Evolutionary conservation across 1,284 basidiomycete genomes (phyloP), one percentile per base, ranked within the genome.

Genomic region (Cryptococcus sp.): DNA sequence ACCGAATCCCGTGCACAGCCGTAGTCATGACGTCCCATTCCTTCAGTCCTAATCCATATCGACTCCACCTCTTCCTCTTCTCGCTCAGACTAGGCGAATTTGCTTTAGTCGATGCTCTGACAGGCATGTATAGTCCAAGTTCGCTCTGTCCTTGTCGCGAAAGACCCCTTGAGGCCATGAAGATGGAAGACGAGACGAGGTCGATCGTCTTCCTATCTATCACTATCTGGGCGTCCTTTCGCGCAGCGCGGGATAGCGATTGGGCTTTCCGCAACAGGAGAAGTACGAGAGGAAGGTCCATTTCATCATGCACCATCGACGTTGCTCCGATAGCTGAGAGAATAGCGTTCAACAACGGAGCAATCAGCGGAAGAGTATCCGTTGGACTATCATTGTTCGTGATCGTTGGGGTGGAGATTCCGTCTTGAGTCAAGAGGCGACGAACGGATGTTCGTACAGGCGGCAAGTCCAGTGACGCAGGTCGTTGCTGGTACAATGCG

Each of bases 11-110:
- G 47, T 58, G 50, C n/a, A 62, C 3, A n/a, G 43, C 22, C 25
- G 48, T 48, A 2, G 56, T 42, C 1, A 62, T 23, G 5, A 52
- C 15, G 50, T 62, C 60, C 60, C 60, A 62, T 20, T 58, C 53
- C 5, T 30, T 16, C 15, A 48, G 19, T 3, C 47, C 52, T 25
- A 62, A 30, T 13, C 60, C 56, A 39, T 55, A 47, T 23, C 47
- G 47, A 16, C 8, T 51, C 52, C 52, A 58, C 25, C 49, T 50
- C 30, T 35, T 50, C 19, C 38, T 47, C n/a, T 41, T 49, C 27
- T 19, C 13, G n/a, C 39, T 55, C 15, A 10, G 5, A 3, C 35
- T 48, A n/a, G 22, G 25, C 17, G 38, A 16, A 11, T 22, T 6
- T 22, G 17, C 23, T 40, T 16, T 16, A 17, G 23, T 40, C 30